Evolutionary conservation across 2,329 filamentous ascomycete species (phyloP), one percentile per base, ranked within the genome.

Genomic region (Stromatinia cepivora): DNA sequence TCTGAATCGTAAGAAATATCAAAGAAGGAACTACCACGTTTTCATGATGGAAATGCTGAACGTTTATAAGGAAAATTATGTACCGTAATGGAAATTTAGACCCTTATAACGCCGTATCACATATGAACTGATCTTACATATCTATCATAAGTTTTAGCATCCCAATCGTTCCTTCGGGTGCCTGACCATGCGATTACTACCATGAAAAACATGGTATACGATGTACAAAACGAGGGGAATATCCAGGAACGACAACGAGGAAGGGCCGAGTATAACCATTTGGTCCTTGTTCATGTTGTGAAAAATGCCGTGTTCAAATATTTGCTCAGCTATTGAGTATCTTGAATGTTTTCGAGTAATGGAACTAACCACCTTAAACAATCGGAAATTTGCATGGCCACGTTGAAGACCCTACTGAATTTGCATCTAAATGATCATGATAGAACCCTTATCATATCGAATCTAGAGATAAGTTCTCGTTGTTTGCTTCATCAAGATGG

Each of bases 301-400:
- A 48, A 67, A 34, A 67, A 67, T 62, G 66, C 45, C 13, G 66
- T 62, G 66, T 48, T 61, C 64, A 59, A 59, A 52, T 64, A 53
- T 42, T 66, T 56, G 50, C n/a, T 54, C 48, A 66, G 39, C 63
- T 66, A 56, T 45, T 56, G 48, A 2, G 39, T 42, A 25, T 45
- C 39, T 54, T 52, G 7, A 17, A 45, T 20, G 4, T 48, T 57
- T 34, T 11, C 25, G 25, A 25, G 25, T n/a, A 45, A 34, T 56
- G 11, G 20, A 39, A 56, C 48, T 45, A 34, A 45, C 50, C 50
- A 57, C 25, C 50, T 45, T 45, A 11, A 17, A 66, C 39, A 0
- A 42, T 54, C 48, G 63, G 52, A 45, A n/a, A 53, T 54, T 66
- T 66, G 39, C 25, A 57, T 42, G 36, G 34, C 42, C 36, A 66